Evolutionary conservation across 176 grass and related monocot species (phyloP).

Genomic region (Microstegium vimineum): DNA sequence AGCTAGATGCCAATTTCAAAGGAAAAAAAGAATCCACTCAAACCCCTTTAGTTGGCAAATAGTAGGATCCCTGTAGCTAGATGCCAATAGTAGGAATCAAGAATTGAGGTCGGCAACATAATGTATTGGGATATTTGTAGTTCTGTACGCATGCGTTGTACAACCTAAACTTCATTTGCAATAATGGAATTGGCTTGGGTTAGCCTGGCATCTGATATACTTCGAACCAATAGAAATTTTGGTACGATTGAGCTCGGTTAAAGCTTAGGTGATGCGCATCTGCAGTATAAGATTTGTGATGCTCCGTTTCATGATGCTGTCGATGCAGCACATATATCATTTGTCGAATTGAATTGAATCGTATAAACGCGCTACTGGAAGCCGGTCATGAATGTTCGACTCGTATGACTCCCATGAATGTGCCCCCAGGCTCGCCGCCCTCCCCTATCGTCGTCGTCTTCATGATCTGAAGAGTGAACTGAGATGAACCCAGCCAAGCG

Average conservation of each 20-base stretch:
- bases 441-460: no score
- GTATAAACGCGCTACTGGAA: background rate
- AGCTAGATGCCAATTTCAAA: no score
- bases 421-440: no score
- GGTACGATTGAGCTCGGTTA: background rate
- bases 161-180: background rate
- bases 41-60: no score
- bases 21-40: no score
- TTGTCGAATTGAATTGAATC: background rate
- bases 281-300: background rate
- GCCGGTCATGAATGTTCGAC: background rate
- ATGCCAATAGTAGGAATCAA: no score
- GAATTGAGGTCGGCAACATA: background rate
- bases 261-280: background rate
- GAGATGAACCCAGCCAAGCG: background rate
- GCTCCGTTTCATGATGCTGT: background rate
- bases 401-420: background rate
- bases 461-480: background rate
- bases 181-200: background rate
- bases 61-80: no score
- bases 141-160: background rate
- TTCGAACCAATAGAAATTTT: background rate
- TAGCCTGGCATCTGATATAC: background rate
- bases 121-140: background rate
- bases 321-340: background rate